phyloP scores from a whole-genome alignment of 78 protist genomes.

The Dictyostelium firmibasis region DNA sequence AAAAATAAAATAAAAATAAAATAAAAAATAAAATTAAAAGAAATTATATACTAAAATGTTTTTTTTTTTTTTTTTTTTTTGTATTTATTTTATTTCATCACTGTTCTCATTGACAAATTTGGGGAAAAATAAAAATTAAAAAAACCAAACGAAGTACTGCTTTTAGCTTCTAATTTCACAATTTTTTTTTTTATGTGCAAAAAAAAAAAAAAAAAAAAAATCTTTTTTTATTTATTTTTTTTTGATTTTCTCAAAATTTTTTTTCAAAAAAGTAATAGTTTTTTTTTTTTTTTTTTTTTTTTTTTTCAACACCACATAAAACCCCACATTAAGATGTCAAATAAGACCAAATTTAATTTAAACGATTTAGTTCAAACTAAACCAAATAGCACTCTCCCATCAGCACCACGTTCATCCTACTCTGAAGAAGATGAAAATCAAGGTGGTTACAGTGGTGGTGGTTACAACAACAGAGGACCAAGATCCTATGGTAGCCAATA shows the following conservation, averaged over 20 bases:
- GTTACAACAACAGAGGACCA: background rate
- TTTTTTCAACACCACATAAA: background rate
- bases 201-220: background rate
- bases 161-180: background rate
- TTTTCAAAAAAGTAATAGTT: background rate
- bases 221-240: background rate
- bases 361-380: background rate
- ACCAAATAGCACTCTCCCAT: background rate
- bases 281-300: background rate
- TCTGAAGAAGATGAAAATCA: background rate
- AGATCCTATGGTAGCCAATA: slow-evolving; percentile 1
- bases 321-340: background rate
- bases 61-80: background rate
- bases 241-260: background rate
- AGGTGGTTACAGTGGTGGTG: background rate
- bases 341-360: background rate
- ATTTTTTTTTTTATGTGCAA: background rate
- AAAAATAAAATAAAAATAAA: no score
- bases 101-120: no score
- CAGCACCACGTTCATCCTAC: background rate
- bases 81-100: no score
- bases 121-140: background rate
- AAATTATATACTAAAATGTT: no score
- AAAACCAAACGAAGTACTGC: background rate
- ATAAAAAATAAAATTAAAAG: no score